These are phyloP conservation scores for Eucommia ulmoides DNA, from an alignment of 257 asterid genomes.

Conservation along the genomic window DNA sequence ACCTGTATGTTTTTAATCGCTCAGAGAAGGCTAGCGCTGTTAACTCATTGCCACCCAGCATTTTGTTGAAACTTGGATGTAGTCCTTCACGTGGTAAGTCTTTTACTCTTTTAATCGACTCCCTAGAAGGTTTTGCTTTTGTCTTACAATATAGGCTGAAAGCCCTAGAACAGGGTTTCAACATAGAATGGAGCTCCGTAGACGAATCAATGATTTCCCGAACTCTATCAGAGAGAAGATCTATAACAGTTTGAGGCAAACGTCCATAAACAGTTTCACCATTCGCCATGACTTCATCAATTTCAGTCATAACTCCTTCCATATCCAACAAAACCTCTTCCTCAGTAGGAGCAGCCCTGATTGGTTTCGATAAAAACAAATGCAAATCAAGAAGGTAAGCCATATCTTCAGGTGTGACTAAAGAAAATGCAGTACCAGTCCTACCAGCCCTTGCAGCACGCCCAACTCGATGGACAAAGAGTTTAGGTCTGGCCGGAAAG, in stretches of 20 bases:
- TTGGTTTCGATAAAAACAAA: conserved; percentile 82
- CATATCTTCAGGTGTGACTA: conserved; percentile 83
- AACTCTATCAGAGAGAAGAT: conserved; percentile 80
- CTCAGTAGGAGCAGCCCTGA: conserved; percentile 84
- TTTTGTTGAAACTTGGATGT: conserved; percentile 68
- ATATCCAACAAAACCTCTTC: conserved; percentile 57
- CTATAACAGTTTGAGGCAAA: conserved; percentile 73
- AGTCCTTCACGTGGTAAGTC: conserved; percentile 78
- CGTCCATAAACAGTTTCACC: conserved; percentile 91
- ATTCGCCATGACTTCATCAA: conserved; percentile 51
- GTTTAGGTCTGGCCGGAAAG: conserved; percentile 88
- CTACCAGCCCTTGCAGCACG: conserved; percentile 99
- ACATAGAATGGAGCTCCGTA: conserved; percentile 52
- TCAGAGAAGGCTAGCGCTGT: conserved; percentile 91
- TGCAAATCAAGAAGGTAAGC: conserved; percentile 83
- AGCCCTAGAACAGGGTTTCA: conserved; percentile 56
- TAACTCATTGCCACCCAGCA: conserved; percentile 61
- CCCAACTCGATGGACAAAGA: conserved; percentile 97
- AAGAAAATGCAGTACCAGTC: conserved; percentile 74
- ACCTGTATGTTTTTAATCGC: conserved; percentile 78
- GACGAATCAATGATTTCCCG: conserved; percentile 71
- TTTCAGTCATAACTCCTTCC: conserved; percentile 48
- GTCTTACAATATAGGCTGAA: conserved; percentile 66
- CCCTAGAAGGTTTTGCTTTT: conserved; percentile 76
- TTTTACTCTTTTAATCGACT: conserved; percentile 74